A percentile compares a stretch with the other conserved stretches of the same genome.
These are phyloP conservation scores for Tephrocybe sp. DNA, from an alignment of 768 basidiomycete species.

Conservation along the genomic window DNA sequence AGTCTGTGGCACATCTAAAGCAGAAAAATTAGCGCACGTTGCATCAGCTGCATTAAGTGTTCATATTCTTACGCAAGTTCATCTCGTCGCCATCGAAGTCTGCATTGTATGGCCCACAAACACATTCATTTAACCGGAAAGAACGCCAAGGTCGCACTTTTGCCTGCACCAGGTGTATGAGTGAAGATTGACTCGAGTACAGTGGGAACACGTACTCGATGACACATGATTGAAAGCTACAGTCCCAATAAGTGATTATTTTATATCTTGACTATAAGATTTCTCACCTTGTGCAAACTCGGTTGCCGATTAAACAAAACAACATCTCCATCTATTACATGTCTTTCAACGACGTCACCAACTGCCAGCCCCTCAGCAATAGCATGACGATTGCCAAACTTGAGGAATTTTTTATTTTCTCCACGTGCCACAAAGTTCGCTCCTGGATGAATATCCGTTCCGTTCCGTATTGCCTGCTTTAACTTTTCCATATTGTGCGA, in stretches of 20 bases:
- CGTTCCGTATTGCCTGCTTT: conserved; percentile 78
- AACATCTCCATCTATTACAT: conserved; percentile 93
- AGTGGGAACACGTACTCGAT: conserved; percentile 57
- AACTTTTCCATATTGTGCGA: conserved; percentile 81
- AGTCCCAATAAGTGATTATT: conserved; percentile 6
- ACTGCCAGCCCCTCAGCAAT: conserved; percentile 81
- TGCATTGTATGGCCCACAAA: conserved; percentile 98
- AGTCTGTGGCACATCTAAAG: conserved; percentile 92
- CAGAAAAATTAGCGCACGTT: conserved; percentile 4
- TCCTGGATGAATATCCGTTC: conserved; percentile 88
- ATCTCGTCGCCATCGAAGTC: conserved; percentile 99
- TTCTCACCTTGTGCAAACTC: conserved; percentile 84
- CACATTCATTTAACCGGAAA: conserved; percentile 97
- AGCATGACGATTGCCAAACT: conserved; percentile 77
- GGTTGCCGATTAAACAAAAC: conserved; percentile 99
- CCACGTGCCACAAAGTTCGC: conserved; percentile 91
- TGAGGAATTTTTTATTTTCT: conserved; percentile 85
- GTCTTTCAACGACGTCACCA: conserved; percentile 93
- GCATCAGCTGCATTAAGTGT: not conserved
- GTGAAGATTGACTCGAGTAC: not conserved
- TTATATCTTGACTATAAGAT: too few species aligned
- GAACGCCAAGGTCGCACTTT: conserved; percentile 97
- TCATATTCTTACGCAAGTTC: conserved; percentile 80
- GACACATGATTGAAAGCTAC: conserved; percentile 98
- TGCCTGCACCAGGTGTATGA: conserved; percentile 35